Conservation (phyloP, 2,329 filamentous ascomycete species). For the Teratosphaeria destructans region DNA sequence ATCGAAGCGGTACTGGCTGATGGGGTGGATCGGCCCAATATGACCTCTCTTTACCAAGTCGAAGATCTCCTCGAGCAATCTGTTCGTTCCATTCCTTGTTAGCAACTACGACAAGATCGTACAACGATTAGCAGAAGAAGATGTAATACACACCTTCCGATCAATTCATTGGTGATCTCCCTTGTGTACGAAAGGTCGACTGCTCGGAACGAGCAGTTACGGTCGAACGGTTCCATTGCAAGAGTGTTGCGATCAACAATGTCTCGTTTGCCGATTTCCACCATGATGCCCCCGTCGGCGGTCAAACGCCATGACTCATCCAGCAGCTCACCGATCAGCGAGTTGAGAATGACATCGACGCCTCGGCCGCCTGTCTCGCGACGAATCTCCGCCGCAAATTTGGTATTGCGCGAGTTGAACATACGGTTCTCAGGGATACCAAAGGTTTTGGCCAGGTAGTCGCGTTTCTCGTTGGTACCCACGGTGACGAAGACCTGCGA, state of each 20-base stretch:
- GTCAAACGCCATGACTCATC: slow-evolving; percentile 15
- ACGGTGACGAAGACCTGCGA: background rate
- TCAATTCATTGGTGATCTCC: background rate
- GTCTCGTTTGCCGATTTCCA: background rate
- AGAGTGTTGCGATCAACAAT: background rate
- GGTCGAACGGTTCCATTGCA: background rate
- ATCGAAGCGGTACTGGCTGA: no score
- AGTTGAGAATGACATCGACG: slow-evolving; percentile 27
- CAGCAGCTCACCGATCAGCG: slow-evolving; percentile 16
- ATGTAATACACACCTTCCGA: background rate
- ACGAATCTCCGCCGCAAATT: slow-evolving; percentile 18
- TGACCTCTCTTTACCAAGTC: no score
- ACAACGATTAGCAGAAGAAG: no score
- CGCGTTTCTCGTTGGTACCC: background rate
- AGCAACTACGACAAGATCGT: no score
- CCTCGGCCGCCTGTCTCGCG: slow-evolving; percentile 20
- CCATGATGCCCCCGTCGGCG: slow-evolving; percentile 4
- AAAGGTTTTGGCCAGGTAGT: slow-evolving; percentile 9
- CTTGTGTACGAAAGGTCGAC: background rate
- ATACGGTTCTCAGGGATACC: slow-evolving; percentile 20
- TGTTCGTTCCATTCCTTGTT: no score
- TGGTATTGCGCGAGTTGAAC: slow-evolving; percentile 17
- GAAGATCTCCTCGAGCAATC: no score
- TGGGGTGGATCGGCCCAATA: no score
- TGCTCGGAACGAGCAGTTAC: background rate